phyloP scores from a whole-genome alignment of 164 flowering plant genomes.

The Chimonanthus salicifolius region DNA sequence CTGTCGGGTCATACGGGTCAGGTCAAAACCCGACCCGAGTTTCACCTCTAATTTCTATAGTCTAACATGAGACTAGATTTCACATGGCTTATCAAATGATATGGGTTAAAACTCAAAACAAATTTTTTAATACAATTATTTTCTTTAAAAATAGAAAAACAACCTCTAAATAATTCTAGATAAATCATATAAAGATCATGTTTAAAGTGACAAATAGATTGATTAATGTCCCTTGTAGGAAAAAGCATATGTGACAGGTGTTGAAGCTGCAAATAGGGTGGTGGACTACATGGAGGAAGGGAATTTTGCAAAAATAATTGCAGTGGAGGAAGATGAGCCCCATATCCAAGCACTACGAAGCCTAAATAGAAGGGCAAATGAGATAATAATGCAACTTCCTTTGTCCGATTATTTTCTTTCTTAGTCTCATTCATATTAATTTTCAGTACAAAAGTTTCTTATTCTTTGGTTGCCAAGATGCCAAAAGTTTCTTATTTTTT shows the following conservation, averaged over 20 bases:
- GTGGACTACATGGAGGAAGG: slow-evolving; percentile 56
- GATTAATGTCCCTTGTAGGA: slow-evolving; percentile 29
- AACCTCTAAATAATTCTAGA: background rate
- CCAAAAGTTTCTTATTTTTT: no score
- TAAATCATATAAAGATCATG: background rate
- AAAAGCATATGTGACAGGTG: slow-evolving; percentile 59
- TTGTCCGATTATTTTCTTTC: slow-evolving; percentile 39
- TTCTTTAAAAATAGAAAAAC: background rate
- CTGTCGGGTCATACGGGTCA: no score
- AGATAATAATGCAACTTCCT: slow-evolving; percentile 47
- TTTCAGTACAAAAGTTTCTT: no score
- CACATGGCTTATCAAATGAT: background rate
- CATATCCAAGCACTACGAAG: slow-evolving; percentile 49
- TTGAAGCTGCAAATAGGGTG: slow-evolving; percentile 67
- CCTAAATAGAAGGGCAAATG: slow-evolving; percentile 45
- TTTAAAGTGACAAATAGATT: background rate
- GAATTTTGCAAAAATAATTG: slow-evolving; percentile 51
- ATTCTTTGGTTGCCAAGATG: no score
- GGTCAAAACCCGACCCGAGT: no score
- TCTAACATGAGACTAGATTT: background rate
- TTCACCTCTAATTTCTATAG: no score
- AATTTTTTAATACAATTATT: background rate
- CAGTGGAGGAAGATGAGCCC: slow-evolving; percentile 63
- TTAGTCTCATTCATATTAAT: background rate
- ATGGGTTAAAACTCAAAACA: background rate